These are phyloP conservation scores for Pisolithus albus DNA, from an alignment of 768 basidiomycete genomes.

Conservation along the genomic window DNA sequence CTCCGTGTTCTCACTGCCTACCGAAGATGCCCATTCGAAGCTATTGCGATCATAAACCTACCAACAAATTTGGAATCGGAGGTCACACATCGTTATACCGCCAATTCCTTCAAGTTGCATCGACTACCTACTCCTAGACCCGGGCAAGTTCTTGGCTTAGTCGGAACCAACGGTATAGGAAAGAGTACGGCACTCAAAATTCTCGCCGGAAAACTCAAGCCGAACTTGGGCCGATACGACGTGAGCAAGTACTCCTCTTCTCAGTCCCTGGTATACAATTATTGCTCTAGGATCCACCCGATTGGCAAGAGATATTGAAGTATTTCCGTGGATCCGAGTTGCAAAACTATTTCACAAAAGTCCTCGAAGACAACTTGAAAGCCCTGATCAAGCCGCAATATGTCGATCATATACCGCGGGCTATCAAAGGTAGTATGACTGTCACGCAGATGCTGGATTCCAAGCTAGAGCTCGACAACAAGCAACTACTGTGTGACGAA, in stretches of 20 bases:
- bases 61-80: constrained; percentile 94
- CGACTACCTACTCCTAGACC: constrained; percentile 94
- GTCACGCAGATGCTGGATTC: constrained; percentile 89
- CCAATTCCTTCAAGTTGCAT: constrained; percentile 98
- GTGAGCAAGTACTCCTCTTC: constrained; percentile 36
- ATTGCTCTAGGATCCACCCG: constrained; percentile 76
- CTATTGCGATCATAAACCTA: constrained; percentile 97
- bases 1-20: not conserved
- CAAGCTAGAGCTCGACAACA: constrained; percentile 86
- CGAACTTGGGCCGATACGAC: constrained; percentile 95
- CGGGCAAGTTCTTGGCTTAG: constrained; percentile 96
- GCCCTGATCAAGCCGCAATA: constrained; percentile 99
- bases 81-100: constrained; percentile 97
- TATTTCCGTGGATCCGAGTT: constrained; percentile 98
- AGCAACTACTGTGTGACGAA: constrained; percentile 75
- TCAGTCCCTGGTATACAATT: not conserved
- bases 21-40: constrained; percentile 93
- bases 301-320: constrained; percentile 98
- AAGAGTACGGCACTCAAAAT: constrained; percentile 98
- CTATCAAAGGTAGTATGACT: constrained; percentile 84
- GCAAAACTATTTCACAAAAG: constrained; percentile 99
- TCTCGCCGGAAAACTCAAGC: constrained; percentile 93
- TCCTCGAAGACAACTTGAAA: constrained; percentile 96
- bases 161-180: constrained; percentile 99
- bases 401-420: constrained; percentile 96